A percentile compares a stretch with the other conserved stretches of the same genome.
Conservation (phyloP, 805 yeast species). For the Lachancea sp. region DNA sequence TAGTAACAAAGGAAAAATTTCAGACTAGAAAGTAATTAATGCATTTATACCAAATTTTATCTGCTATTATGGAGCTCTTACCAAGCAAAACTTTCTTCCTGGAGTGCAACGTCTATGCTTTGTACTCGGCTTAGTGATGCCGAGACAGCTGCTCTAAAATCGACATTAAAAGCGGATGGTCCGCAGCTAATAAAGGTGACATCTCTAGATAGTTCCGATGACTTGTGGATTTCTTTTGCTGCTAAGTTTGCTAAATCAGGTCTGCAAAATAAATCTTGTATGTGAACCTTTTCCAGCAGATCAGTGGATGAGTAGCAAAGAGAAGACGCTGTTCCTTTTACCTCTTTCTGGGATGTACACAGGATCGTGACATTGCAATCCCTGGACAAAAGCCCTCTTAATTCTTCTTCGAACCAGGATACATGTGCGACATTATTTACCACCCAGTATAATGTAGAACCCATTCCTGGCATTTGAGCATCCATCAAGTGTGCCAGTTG, state of each 20-base stretch:
- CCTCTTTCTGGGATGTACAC: conserved; percentile 8
- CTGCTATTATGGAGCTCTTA: too few relatives aligned
- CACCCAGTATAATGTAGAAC: conserved; percentile 55
- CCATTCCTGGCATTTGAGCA: conserved; percentile 21
- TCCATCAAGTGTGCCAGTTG: conserved; percentile 33
- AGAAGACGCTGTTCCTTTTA: conserved; percentile 2
- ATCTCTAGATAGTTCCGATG: conserved; percentile 37
- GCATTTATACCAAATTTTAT: too few relatives aligned
- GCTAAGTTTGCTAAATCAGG: conserved; percentile 43
- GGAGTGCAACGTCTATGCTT: conserved; percentile 27
- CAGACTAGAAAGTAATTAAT: too few relatives aligned
- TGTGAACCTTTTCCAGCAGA: neutral
- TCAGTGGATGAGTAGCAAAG: neutral
- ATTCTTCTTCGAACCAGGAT: conserved; percentile 42
- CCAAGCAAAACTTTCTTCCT: conserved; percentile 34
- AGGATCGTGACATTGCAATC: conserved; percentile 25
- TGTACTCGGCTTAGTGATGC: conserved; percentile 29
- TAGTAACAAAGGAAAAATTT: too few relatives aligned
- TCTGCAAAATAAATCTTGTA: conserved; percentile 33
- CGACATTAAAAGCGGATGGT: conserved; percentile 53
- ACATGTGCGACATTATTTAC: conserved; percentile 48
- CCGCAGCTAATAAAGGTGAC: conserved; percentile 59
- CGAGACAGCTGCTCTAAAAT: conserved; percentile 43
- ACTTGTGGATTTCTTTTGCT: conserved; percentile 26
- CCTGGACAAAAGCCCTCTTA: conserved; percentile 29